Conservation (phyloP, 805 yeast genomes). For the Ogataea paraovalis region DNA sequence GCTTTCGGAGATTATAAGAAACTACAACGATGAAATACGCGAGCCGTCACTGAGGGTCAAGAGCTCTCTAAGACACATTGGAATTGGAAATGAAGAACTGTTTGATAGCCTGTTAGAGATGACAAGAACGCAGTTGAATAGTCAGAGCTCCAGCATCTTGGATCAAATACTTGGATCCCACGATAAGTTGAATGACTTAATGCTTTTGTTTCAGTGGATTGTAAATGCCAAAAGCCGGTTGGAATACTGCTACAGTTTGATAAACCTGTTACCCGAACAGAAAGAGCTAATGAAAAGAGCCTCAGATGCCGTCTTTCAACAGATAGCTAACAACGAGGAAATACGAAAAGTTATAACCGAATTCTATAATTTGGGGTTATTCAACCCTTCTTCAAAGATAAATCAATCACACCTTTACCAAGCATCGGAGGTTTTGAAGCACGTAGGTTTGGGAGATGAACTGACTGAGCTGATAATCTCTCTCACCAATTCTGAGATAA, state of each 20-base stretch:
- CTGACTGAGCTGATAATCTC: slow-evolving; percentile 31
- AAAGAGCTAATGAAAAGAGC: slow-evolving; percentile 17
- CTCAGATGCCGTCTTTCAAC: slow-evolving; percentile 22
- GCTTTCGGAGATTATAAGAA: slow-evolving; percentile 17
- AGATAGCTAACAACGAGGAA: slow-evolving; percentile 2
- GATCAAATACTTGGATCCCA: neutral
- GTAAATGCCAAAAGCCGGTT: slow-evolving; percentile 9
- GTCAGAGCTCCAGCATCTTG: slow-evolving; percentile 7
- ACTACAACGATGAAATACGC: slow-evolving; percentile 4
- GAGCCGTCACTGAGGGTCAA: slow-evolving; percentile 24
- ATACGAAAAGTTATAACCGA: slow-evolving; percentile 10
- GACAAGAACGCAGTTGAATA: slow-evolving; percentile 15
- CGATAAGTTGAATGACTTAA: slow-evolving; percentile 4
- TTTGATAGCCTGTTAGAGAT: slow-evolving; percentile 13
- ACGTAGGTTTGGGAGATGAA: slow-evolving; percentile 20
- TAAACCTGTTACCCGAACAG: slow-evolving; percentile 12
- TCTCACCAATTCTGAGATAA: slow-evolving; percentile 36
- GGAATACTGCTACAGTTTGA: slow-evolving; percentile 9
- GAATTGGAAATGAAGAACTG: slow-evolving; percentile 13
- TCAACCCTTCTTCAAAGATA: slow-evolving; percentile 6
- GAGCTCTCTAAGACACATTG: slow-evolving; percentile 16
- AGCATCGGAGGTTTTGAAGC: slow-evolving; percentile 16
- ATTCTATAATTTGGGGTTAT: slow-evolving; percentile 16
- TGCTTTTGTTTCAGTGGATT: slow-evolving; percentile 15
- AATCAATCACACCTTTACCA: slow-evolving; percentile 12